Percentiles rank a stretch among this genome's conserved stretches.
phyloP scores from a whole-genome alignment of 306 rosid species.

The Canavalia ensiformis region DNA sequence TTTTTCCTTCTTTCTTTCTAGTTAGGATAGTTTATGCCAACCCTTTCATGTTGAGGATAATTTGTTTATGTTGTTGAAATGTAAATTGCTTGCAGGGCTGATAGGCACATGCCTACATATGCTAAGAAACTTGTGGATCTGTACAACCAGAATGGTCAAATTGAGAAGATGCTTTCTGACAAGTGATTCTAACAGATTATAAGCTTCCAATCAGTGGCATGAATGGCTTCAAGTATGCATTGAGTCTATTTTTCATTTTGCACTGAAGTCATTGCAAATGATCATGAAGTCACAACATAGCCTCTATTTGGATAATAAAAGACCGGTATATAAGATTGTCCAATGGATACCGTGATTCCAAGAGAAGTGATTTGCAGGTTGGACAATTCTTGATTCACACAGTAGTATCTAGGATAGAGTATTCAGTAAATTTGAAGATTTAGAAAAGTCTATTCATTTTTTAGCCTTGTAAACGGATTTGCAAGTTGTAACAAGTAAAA shows the following conservation, averaged over 20 bases:
- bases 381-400: not conserved
- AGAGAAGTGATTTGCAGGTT: constrained; percentile 30
- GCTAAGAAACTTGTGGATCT: constrained; percentile 86
- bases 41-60: constrained; percentile 1
- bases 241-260: constrained; percentile 16
- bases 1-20: not conserved
- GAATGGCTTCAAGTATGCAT: constrained; percentile 28
- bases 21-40: not conserved
- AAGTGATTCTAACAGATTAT: constrained; percentile 51
- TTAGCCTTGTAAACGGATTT: not conserved
- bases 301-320: constrained; percentile 39
- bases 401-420: not conserved
- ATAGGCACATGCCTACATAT: constrained; percentile 83
- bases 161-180: constrained; percentile 71
- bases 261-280: constrained; percentile 13
- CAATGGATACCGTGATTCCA: constrained; percentile 1
- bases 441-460: not conserved
- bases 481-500: constrained; percentile 1
- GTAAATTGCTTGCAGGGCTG: constrained; percentile 74
- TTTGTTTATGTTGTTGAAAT: constrained; percentile 37
- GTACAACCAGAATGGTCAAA: constrained; percentile 91
- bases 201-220: constrained; percentile 22
- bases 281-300: constrained; percentile 25
- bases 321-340: not conserved
- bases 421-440: not conserved